A percentile compares a stretch with the other conserved stretches of the same genome.
Evolutionary conservation across 192 early-diverging fungal genomes (phyloP).

Genomic region (Dissophora globulifera): DNA sequence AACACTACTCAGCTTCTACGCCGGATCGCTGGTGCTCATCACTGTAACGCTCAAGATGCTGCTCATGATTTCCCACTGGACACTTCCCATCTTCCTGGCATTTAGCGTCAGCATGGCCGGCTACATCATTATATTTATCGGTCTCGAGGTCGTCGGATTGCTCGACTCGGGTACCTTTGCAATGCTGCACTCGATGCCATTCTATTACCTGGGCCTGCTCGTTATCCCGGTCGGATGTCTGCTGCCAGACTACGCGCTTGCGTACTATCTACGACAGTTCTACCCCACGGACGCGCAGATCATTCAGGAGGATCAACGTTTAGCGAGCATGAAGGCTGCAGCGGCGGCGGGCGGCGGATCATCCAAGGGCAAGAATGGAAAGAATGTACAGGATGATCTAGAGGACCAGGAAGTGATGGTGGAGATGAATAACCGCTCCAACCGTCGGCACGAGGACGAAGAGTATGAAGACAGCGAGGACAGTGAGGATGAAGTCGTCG

Average conservation of each 20-base stretch:
- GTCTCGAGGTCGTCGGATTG: slow-evolving; percentile 29
- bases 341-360: background rate
- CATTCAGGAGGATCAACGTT: slow-evolving; percentile 45
- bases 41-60: slow-evolving; percentile 53
- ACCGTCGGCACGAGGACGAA: background rate
- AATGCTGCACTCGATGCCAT: slow-evolving; percentile 27
- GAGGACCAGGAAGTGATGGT: slow-evolving; percentile 48
- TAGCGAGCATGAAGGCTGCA: slow-evolving; percentile 18
- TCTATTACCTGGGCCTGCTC: slow-evolving; percentile 43
- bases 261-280: slow-evolving; percentile 29
- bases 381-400: slow-evolving; percentile 10
- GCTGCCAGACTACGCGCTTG: slow-evolving; percentile 42
- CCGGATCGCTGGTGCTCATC: slow-evolving; percentile 43
- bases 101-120: slow-evolving; percentile 35
- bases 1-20: slow-evolving; percentile 41
- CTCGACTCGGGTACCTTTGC: slow-evolving; percentile 30
- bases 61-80: slow-evolving; percentile 43
- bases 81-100: slow-evolving; percentile 37
- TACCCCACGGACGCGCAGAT: slow-evolving; percentile 48
- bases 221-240: slow-evolving; percentile 42
- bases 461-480: background rate
- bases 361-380: slow-evolving; percentile 12
- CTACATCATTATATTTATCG: slow-evolving; percentile 40
- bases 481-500: slow-evolving; percentile 7
- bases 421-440: slow-evolving; percentile 25